Conservation (phyloP, 2,329 filamentous ascomycete species). For the Akanthomyces lecanii region DNA sequence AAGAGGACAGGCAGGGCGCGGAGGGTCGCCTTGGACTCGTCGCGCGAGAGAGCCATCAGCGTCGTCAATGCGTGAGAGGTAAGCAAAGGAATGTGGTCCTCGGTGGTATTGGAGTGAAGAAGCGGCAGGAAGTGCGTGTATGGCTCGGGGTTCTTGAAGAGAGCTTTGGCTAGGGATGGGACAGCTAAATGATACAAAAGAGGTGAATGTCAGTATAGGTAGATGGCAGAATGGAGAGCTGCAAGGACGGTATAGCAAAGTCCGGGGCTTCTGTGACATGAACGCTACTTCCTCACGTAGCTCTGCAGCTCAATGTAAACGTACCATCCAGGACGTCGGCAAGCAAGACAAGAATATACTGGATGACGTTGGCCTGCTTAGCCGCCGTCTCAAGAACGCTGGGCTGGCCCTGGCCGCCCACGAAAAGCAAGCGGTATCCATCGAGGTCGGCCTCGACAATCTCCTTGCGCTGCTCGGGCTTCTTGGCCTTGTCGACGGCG, state of each 20-base stretch:
- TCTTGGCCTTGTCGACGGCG: constrained; percentile 92
- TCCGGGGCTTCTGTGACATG: background rate
- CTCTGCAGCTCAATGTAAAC: constrained; percentile 21
- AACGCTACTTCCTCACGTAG: constrained; percentile 4
- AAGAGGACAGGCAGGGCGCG: constrained; percentile 78
- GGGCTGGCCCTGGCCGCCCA: constrained; percentile 65
- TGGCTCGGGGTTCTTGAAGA: constrained; percentile 71
- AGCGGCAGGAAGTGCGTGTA: constrained; percentile 82
- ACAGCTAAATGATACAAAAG: constrained; percentile 55
- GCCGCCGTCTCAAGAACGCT: constrained; percentile 79
- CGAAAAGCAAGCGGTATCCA: constrained; percentile 75
- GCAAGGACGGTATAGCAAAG: constrained; percentile 2
- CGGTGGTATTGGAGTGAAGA: constrained; percentile 69
- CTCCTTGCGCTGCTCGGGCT: constrained; percentile 74
- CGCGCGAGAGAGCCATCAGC: constrained; percentile 66
- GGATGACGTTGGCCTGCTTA: constrained; percentile 84
- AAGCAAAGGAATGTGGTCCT: constrained; percentile 83
- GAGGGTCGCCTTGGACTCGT: constrained; percentile 61
- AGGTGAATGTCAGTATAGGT: constrained; percentile 20
- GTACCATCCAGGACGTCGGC: constrained; percentile 83
- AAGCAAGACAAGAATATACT: constrained; percentile 89
- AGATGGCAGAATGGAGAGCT: background rate
- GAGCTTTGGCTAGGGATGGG: constrained; percentile 69
- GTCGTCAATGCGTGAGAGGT: constrained; percentile 81
- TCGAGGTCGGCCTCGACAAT: constrained; percentile 75